Percentiles rank a stretch among this genome's conserved stretches.
Conservation (phyloP, 1,139 yeast species). For the Yamadazyma sp. region DNA sequence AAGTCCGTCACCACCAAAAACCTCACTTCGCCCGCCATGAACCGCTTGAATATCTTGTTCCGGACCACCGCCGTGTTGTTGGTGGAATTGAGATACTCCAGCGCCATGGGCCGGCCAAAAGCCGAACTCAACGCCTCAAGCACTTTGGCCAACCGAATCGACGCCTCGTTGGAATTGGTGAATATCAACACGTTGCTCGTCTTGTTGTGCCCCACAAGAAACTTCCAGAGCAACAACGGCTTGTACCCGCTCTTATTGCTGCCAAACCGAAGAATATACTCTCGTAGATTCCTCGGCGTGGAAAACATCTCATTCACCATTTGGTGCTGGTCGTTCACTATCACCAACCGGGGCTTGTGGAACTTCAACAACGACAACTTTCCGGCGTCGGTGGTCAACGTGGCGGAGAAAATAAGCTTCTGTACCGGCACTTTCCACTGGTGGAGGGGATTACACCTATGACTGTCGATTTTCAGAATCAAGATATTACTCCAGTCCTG, state of each 20-base stretch:
- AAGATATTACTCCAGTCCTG: slow-evolving; percentile 88
- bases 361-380: slow-evolving; percentile 72
- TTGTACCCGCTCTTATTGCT: slow-evolving; percentile 62
- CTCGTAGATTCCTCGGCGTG: slow-evolving; percentile 57
- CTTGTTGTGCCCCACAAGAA: slow-evolving; percentile 29
- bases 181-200: slow-evolving; percentile 57
- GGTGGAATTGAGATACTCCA: slow-evolving; percentile 49
- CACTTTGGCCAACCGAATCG: slow-evolving; percentile 69
- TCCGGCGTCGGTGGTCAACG: slow-evolving; percentile 91
- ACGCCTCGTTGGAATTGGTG: slow-evolving; percentile 84
- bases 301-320: slow-evolving; percentile 53
- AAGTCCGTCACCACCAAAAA: slow-evolving; percentile 86
- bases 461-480: slow-evolving; percentile 45
- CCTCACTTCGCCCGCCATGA: slow-evolving; percentile 48
- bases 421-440: slow-evolving; percentile 33
- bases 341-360: slow-evolving; percentile 65
- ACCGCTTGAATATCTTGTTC: slow-evolving; percentile 51
- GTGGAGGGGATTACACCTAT: slow-evolving; percentile 5
- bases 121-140: slow-evolving; percentile 45
- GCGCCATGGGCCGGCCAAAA: slow-evolving; percentile 15
- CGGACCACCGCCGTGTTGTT: slow-evolving; percentile 46
- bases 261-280: slow-evolving; percentile 50
- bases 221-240: slow-evolving; percentile 67
- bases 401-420: slow-evolving; percentile 87
- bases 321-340: slow-evolving; percentile 59